Evolutionary conservation across 306 rosid genomes (phyloP).

Genomic region (Malus sieversii): DNA sequence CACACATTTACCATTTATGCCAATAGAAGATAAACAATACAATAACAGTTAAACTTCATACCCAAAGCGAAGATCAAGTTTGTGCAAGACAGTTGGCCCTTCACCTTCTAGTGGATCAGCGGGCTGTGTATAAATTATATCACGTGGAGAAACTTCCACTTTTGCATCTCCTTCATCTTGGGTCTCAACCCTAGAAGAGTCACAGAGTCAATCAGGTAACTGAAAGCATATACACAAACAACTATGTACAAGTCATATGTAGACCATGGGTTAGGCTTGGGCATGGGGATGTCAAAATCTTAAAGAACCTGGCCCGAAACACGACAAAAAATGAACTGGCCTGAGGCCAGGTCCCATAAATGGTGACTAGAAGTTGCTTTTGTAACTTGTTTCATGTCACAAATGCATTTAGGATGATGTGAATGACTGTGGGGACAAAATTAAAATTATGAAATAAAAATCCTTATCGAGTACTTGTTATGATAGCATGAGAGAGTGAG

Average conservation of each 20-base stretch:
- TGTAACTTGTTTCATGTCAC: background rate
- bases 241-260: background rate
- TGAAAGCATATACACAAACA: background rate
- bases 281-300: background rate
- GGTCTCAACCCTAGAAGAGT: constrained; percentile 77
- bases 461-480: background rate
- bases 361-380: background rate
- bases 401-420: background rate
- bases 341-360: background rate
- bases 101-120: constrained; percentile 70
- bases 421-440: background rate
- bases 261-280: background rate
- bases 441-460: background rate
- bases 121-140: constrained; percentile 71
- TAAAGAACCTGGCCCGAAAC: background rate
- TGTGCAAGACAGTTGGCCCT: constrained; percentile 62
- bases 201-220: constrained; percentile 19
- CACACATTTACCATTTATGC: background rate
- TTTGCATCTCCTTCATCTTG: constrained; percentile 97
- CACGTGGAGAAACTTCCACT: constrained; percentile 94
- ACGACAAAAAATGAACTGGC: background rate
- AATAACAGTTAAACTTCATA: constrained; percentile 25
- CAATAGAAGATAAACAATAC: background rate
- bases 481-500: background rate
- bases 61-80: constrained; percentile 98